These are phyloP conservation scores for Naematelia aurantialba DNA, from an alignment of 768 basidiomycete species.

Conservation along the genomic window DNA sequence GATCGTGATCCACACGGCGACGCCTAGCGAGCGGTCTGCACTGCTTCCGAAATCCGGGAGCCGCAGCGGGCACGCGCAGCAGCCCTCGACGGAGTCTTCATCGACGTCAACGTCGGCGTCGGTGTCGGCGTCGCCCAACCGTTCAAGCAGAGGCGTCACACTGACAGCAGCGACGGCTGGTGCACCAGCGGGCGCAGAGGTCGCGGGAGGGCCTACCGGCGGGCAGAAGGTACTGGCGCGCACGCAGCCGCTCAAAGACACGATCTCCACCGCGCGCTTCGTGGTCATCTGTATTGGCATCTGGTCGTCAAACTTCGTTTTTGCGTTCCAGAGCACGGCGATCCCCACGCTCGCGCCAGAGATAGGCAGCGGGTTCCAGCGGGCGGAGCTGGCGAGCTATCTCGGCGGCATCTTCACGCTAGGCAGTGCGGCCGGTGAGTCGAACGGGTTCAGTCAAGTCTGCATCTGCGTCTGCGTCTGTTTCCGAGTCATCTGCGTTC, in stretches of 20 bases:
- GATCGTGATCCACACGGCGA: constrained; percentile 32
- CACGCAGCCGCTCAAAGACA: constrained; percentile 29
- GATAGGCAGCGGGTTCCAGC: constrained; percentile 37
- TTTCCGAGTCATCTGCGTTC: no score
- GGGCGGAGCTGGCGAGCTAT: constrained; percentile 46
- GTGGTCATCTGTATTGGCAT: constrained; percentile 28
- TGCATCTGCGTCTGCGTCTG: no score
- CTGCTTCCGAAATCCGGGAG: constrained; percentile 5
- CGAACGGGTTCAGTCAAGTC: no score
- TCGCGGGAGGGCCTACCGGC: no score
- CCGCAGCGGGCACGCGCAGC: background rate
- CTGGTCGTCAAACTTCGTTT: constrained; percentile 45
- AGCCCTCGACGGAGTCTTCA: background rate
- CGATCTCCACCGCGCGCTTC: constrained; percentile 25
- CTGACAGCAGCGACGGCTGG: no score
- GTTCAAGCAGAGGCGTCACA: no score
- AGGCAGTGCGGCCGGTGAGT: constrained; percentile 42
- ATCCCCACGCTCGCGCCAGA: constrained; percentile 45
- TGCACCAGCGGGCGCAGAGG: no score
- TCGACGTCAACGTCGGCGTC: background rate
- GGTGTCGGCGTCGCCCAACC: no score
- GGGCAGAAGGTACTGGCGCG: constrained; percentile 13
- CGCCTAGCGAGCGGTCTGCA: constrained; percentile 5
- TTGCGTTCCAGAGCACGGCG: constrained; percentile 46
- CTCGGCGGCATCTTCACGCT: constrained; percentile 43